Evolutionary conservation across 352 stramenopile species (phyloP).

Genomic region (Globisporangium camurandrum): DNA sequence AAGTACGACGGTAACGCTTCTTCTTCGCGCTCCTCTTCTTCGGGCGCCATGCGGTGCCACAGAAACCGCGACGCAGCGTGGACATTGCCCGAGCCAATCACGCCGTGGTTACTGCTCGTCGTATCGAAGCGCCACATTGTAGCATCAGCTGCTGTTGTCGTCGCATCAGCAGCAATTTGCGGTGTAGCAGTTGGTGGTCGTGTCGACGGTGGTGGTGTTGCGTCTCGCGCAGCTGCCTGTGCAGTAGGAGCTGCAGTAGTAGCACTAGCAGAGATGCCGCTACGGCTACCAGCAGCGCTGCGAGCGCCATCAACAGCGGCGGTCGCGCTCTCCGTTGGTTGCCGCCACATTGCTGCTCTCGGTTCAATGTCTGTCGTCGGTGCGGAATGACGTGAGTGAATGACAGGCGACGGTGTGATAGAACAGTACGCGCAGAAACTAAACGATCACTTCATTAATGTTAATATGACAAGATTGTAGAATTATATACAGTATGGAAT

Average conservation of each 20-base stretch:
- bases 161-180: background rate
- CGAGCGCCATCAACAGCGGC: no score
- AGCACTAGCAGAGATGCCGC: no score
- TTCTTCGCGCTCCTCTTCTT: conserved; percentile 65
- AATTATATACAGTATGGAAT: no score
- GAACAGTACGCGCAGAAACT: background rate
- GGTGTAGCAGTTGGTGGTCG: no score
- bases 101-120: conserved; percentile 14
- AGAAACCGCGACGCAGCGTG: conserved; percentile 24
- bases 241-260: no score
- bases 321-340: no score
- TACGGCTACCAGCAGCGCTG: no score
- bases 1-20: conserved; percentile 65
- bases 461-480: no score
- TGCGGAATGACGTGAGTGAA: background rate
- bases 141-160: background rate
- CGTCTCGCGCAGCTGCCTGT: no score
- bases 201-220: no score
- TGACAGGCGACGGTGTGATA: background rate
- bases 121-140: background rate
- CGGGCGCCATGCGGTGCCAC: conserved; percentile 57
- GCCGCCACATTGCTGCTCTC: no score
- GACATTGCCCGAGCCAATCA: conserved; percentile 29
- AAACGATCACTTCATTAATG: background rate
- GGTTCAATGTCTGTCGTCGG: no score